A percentile compares a stretch with the other conserved stretches of the same genome.
Evolutionary conservation across 2,329 filamentous ascomycete genomes (phyloP).

Genomic region (Dendrostoma leiphaemia): DNA sequence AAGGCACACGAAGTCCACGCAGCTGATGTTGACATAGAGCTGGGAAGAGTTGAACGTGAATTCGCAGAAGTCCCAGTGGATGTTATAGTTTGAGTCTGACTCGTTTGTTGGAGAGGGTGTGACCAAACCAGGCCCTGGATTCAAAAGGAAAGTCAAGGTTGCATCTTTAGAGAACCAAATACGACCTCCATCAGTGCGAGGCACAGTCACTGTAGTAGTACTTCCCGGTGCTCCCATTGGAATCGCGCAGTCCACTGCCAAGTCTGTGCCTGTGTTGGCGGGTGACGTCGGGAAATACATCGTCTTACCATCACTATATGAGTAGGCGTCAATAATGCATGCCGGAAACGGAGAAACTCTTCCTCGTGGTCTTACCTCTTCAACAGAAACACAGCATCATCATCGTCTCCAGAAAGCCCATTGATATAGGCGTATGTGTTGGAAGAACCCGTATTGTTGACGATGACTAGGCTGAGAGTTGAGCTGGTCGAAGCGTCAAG

Average conservation of each 20-base stretch:
- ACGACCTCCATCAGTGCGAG: conserved; percentile 67
- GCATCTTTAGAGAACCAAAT: conserved; percentile 67
- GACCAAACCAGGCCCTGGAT: conserved; percentile 66
- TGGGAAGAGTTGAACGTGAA: conserved; percentile 63
- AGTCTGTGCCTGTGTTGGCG: conserved; percentile 42
- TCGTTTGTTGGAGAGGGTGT: conserved; percentile 71
- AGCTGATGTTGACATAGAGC: conserved; percentile 67
- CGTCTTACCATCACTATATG: conserved; percentile 55
- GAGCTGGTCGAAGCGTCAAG: conserved; percentile 5
- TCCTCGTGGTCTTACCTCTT: conserved; percentile 42
- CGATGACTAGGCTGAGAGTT: conserved; percentile 59
- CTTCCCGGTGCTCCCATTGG: conserved; percentile 59
- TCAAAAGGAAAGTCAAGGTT: conserved; percentile 66
- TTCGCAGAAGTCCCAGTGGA: conserved; percentile 67
- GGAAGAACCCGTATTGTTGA: conserved; percentile 62
- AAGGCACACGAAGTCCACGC: conserved; percentile 72
- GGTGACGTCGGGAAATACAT: conserved; percentile 65
- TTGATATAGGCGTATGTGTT: conserved; percentile 70
- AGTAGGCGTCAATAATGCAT: neutral
- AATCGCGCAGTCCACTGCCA: conserved; percentile 61
- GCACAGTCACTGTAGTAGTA: conserved; percentile 61
- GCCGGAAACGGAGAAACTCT: neutral
- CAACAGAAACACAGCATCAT: conserved; percentile 60
- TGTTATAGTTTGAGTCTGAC: conserved; percentile 59
- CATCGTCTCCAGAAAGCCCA: conserved; percentile 59